Conservation (phyloP, 108 stramenopile species). For the Cyclotella distinguenda region DNA sequence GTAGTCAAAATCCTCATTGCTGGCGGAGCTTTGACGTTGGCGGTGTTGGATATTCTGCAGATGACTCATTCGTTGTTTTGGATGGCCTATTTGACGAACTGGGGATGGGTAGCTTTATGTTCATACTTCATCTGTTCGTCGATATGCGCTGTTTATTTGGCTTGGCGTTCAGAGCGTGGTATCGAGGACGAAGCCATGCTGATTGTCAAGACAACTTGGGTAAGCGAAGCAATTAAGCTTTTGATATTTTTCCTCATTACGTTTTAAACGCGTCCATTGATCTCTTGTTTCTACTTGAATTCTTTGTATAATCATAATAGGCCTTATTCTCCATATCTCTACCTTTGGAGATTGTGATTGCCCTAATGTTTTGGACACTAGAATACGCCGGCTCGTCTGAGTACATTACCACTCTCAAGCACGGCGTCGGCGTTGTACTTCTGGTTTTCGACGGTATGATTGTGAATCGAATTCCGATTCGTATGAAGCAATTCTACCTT, state of each 20-base stretch:
- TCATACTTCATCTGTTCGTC: slow-evolving; percentile 14
- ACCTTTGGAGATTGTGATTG: slow-evolving; percentile 19
- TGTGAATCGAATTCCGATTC: slow-evolving; percentile 26
- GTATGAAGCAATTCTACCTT: slow-evolving; percentile 10
- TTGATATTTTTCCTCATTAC: background rate
- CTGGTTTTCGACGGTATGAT: slow-evolving; percentile 25
- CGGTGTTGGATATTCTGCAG: background rate
- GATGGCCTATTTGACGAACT: slow-evolving; percentile 23
- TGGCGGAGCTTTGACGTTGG: slow-evolving; percentile 5
- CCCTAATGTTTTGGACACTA: slow-evolving; percentile 22
- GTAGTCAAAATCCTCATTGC: slow-evolving; percentile 7
- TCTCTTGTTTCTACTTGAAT: background rate
- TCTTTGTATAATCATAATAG: slow-evolving; percentile 1
- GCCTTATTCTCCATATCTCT: slow-evolving; percentile 20
- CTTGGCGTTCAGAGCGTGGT: background rate
- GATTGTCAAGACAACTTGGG: slow-evolving; percentile 1
- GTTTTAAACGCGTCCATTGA: background rate
- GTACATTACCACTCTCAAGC: slow-evolving; percentile 10
- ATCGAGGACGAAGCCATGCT: background rate
- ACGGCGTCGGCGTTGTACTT: slow-evolving; percentile 10
- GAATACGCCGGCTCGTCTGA: slow-evolving; percentile 8
- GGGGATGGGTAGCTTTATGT: background rate
- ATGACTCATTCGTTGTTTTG: background rate
- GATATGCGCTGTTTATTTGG: background rate
- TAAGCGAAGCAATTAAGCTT: background rate